Base-by-base conservation (phyloP, 106 monocot genomes). In the Agapanthus africanus region DNA sequence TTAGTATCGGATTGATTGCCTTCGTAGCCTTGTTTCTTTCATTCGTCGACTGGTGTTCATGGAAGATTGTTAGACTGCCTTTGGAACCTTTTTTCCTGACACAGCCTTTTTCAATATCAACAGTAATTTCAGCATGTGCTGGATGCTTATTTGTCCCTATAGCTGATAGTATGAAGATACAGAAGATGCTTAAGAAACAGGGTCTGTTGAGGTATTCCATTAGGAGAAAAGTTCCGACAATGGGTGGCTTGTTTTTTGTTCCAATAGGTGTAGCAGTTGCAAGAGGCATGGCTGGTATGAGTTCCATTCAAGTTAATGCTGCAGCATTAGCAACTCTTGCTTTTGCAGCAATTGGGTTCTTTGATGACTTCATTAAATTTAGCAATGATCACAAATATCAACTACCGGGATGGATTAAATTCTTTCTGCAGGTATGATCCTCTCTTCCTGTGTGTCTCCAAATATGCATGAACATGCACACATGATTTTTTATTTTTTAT, bases 201-300 rank as follows among this genome's bases (percentile, higher is more conserved):
- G 71, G 73, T 19, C 68, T 81, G n/a, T 22, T n/a, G 69, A 73
- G 72, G 47, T 76, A 78, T 76, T 77, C 63, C 23, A 70, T 47
- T 46, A 79, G 80, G 74, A 82, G 44, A 35, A 76, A 66, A 69
- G 71, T 69, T 31, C 84, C 91, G 26, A 84, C 88, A 71, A 87
- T 91, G 86, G 95, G 91, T 57, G 95, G 95, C 38, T 69, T 97
- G 40, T 89, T 84, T 67, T 91, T 97, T 67, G 70, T 97, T 73
- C 95, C 95, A 26, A 63, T 97, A 68, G 91, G 91, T 11, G 50
- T 97, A 36, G 21, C 61, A 78, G 80, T 91, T 73, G 83, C 83
- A 4, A 72, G 42, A 74, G 32, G 38, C 35, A 51, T 80, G 27
- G 78, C 54, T 77, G 82, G 86, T 64, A 65, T 70, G 34, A 70